Evolutionary conservation across 75 land plant genomes (phyloP).

Genomic region (Cupressus sempervirens): DNA sequence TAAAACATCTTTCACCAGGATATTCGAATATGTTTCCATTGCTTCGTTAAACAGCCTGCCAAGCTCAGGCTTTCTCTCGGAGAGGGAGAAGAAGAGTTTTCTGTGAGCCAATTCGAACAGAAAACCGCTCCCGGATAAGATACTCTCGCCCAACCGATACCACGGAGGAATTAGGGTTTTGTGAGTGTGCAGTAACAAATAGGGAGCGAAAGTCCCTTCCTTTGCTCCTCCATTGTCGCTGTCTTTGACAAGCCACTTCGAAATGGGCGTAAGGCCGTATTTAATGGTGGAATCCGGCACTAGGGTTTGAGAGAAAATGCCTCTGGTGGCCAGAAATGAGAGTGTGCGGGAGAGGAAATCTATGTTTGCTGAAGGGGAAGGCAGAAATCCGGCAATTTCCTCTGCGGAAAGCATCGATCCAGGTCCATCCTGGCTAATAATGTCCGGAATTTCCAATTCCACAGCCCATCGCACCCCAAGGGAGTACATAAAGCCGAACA

Average conservation of each 20-base stretch:
- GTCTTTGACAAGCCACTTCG: background rate
- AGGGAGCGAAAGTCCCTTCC: background rate
- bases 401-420: background rate
- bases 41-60: slow-evolving; percentile 16
- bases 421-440: slow-evolving; percentile 6
- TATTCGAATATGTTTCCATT: background rate
- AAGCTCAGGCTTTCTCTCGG: background rate
- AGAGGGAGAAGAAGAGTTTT: slow-evolving; percentile 1
- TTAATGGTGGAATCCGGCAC: background rate
- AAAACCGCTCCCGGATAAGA: slow-evolving; percentile 6
- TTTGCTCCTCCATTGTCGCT: background rate
- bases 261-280: background rate
- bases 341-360: slow-evolving; percentile 40
- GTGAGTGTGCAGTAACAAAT: background rate
- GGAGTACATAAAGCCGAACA: slow-evolving; percentile 27
- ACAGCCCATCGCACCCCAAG: slow-evolving; percentile 47
- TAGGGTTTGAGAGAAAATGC: background rate
- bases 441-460: slow-evolving; percentile 41
- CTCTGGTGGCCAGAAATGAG: slow-evolving; percentile 25
- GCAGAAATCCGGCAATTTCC: slow-evolving; percentile 14
- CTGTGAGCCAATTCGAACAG: slow-evolving; percentile 15
- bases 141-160: slow-evolving; percentile 15
- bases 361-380: slow-evolving; percentile 9
- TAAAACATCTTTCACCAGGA: background rate
- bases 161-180: slow-evolving; percentile 4